These are phyloP conservation scores for Ustilago curta DNA, from an alignment of 1,284 basidiomycete species.

Conservation along the genomic window DNA sequence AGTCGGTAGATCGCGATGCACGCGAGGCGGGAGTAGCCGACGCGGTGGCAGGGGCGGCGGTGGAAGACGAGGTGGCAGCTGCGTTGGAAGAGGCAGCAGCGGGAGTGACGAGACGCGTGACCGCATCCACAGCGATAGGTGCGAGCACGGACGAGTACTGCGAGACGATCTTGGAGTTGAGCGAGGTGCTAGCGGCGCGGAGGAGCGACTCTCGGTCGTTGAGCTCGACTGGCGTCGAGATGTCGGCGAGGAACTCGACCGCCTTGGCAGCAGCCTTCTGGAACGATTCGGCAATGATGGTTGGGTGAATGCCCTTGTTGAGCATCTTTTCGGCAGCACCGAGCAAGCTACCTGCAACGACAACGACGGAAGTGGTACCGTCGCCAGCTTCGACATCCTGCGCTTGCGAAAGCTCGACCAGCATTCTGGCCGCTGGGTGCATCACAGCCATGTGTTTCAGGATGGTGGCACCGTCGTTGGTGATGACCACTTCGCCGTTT, in stretches of 20 bases:
- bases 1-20: conserved; percentile 26
- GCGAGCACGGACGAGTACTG: conserved; percentile 98
- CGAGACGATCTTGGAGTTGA: conserved; percentile 99
- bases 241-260: conserved; percentile 92
- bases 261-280: conserved; percentile 90
- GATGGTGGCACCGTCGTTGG: conserved; percentile 99
- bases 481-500: conserved; percentile 96
- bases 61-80: conserved; percentile 84
- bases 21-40: conserved; percentile 1
- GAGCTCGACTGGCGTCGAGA: conserved; percentile 92
- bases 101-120: conserved; percentile 71
- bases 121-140: conserved; percentile 96
- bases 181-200: conserved; percentile 91
- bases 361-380: conserved; percentile 98
- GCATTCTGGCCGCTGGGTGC: conserved; percentile 98
- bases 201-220: conserved; percentile 87
- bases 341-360: conserved; percentile 91
- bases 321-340: conserved; percentile 97
- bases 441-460: conserved; percentile 96
- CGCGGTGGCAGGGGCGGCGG: conserved; percentile 76
- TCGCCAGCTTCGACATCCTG: conserved; percentile 99
- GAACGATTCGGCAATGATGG: conserved; percentile 96
- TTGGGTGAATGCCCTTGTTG: conserved; percentile 93
- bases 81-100: conserved; percentile 17
- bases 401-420: conserved; percentile 93